A percentile compares a stretch with the other conserved stretches of the same genome.
Evolutionary conservation across 495 filamentous ascomycete species (phyloP).

Genomic region (Trichoderma virens): DNA sequence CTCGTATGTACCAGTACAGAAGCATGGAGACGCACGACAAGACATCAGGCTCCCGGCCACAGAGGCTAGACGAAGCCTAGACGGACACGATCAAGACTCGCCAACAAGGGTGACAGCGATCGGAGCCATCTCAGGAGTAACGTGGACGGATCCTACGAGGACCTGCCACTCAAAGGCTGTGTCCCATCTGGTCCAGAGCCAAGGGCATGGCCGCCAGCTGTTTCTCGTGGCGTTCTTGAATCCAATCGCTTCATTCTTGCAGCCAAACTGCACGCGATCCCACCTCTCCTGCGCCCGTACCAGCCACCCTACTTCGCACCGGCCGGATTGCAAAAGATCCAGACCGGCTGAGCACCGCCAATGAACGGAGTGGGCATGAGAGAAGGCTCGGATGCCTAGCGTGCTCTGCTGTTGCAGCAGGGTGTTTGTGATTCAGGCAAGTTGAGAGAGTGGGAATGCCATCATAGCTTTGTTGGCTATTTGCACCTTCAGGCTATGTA

Average conservation of each 20-base stretch:
- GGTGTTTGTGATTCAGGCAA: neutral
- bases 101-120: neutral
- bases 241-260: slow-evolving; percentile 9
- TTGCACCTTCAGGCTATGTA: neutral
- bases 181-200: neutral
- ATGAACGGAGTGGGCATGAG: neutral
- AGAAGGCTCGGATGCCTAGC: neutral
- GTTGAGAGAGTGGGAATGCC: neutral
- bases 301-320: slow-evolving; percentile 3
- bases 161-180: slow-evolving; percentile 1
- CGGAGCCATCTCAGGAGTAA: slow-evolving; percentile 3
- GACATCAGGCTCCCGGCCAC: neutral
- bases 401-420: neutral
- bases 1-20: no score
- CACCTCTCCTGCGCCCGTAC: neutral
- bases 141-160: neutral
- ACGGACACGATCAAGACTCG: neutral
- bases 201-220: neutral
- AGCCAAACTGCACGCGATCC: slow-evolving; percentile 6
- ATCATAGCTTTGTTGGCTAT: neutral
- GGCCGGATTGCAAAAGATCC: neutral
- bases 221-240: slow-evolving; percentile 7
- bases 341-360: neutral
- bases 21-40: neutral
- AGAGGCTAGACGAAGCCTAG: neutral